phyloP scores from a whole-genome alignment of 768 basidiomycete species.

The Tremella fuciformis region DNA sequence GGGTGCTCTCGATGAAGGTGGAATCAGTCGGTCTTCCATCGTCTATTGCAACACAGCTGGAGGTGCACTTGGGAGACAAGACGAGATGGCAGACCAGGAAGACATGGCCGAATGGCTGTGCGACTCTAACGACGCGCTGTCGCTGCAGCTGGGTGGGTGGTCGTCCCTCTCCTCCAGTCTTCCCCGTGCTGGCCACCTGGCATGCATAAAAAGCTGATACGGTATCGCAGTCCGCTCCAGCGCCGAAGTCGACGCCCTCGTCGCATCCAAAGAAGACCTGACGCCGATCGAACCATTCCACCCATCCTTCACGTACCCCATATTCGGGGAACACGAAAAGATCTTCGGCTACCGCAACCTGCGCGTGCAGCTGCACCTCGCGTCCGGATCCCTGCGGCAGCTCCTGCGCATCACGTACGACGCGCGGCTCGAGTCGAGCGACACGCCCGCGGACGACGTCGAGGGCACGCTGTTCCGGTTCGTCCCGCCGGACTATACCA shows the following conservation, averaged over 20 bases:
- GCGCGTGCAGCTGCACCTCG: constrained; percentile 74
- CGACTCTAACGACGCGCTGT: constrained; percentile 73
- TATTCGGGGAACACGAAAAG: constrained; percentile 93
- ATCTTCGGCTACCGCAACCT: constrained; percentile 90
- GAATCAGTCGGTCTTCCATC: no score
- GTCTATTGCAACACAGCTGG: no score
- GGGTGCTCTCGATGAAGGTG: no score
- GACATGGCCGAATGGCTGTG: constrained; percentile 66
- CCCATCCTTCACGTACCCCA: constrained; percentile 92
- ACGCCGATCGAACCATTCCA: constrained; percentile 63
- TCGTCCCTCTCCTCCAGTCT: constrained; percentile 9
- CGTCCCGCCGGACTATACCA: constrained; percentile 74
- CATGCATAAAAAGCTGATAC: no score
- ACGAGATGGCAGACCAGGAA: no score
- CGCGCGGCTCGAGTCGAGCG: constrained; percentile 60
- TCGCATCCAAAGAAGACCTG: constrained; percentile 60
- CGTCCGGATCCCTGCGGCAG: constrained; percentile 79
- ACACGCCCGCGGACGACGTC: constrained; percentile 74
- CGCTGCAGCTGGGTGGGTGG: constrained; percentile 67
- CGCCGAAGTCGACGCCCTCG: constrained; percentile 64
- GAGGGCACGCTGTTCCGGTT: constrained; percentile 71
- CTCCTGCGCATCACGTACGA: constrained; percentile 69
- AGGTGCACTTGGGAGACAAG: no score
- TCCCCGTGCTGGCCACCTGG: no score
- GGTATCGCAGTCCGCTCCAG: neutral